These are phyloP conservation scores for Ballota nigra DNA, from an alignment of 257 asterid species.

Conservation along the genomic window DNA sequence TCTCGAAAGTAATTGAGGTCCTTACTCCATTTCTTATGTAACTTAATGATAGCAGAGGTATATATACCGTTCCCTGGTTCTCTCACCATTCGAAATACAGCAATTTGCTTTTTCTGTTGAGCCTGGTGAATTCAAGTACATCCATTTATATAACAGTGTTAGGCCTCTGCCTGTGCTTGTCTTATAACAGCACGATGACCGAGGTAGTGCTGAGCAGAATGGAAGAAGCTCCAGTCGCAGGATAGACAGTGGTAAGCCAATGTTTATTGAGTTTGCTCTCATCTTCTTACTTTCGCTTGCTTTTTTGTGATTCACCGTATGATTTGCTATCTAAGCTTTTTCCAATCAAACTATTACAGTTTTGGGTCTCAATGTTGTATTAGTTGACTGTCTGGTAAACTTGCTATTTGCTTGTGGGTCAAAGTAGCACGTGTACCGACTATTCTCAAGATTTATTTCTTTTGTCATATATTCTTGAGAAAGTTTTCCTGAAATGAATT, in stretches of 20 bases:
- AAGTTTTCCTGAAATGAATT: background rate
- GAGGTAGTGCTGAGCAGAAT: constrained; percentile 64
- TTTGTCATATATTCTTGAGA: background rate
- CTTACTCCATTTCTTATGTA: background rate
- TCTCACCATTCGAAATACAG: constrained; percentile 18
- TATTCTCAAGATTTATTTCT: background rate
- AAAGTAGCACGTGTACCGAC: background rate
- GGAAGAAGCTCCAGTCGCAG: constrained; percentile 59
- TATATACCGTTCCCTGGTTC: background rate
- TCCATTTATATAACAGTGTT: constrained; percentile 68
- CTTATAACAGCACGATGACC: constrained; percentile 93
- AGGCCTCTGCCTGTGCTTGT: constrained; percentile 80
- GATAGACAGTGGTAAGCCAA: constrained; percentile 49
- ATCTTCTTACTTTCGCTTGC: background rate
- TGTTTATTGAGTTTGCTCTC: background rate
- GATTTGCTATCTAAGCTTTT: background rate
- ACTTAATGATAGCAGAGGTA: background rate
- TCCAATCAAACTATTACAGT: background rate
- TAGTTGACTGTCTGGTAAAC: background rate
- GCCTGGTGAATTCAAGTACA: constrained; percentile 57
- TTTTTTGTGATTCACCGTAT: background rate
- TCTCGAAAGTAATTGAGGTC: background rate
- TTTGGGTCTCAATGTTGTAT: constrained; percentile 12
- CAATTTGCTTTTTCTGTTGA: constrained; percentile 46
- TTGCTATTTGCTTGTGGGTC: background rate